Evolutionary conservation across 2,329 filamentous ascomycete species (phyloP), one percentile per base, ranked within the genome.

Genomic region (Exophiala aquamarina): DNA sequence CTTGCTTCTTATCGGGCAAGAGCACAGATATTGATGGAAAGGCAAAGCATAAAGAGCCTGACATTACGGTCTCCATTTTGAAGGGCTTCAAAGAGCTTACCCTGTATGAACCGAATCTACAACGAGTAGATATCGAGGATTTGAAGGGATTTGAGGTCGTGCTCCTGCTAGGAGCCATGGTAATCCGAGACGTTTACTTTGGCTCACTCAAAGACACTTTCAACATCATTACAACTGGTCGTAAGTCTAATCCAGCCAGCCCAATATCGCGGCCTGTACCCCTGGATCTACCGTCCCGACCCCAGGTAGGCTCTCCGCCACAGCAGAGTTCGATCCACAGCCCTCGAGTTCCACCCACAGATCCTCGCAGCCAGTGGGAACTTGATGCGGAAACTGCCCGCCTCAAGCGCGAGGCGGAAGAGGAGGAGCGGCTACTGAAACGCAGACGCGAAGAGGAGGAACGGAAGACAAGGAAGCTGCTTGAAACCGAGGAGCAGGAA

Each of bases 1-100:
- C 87, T 2, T 96, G 91, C 68, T 90, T 86, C 66, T 77, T 95
- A 70, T 87, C 85, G 0, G 91, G 92, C 13, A 87, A 84, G 64
- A 86, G 82, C 10, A 80, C 86, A 0, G 76, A 79, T 41, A 64
- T 72, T 3, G 62, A 70, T 10, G 81, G 80, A 21, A 88, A 84
- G 68, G 88, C 76, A 57, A 83, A 88, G 73, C 87, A 77, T 71
- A 92, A 88, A 64, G 93, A 98, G 65, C 92, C 93, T 0, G 93
- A 97, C 68, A 97, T 97, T 58, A 91, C 90, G 0, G 78, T 97
- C n/a, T 90, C 89, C 2, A 79, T 97, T 59, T 95, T 91, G 74
- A 83, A 86, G 56, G 78, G 79, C 14, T 75, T 84, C 19, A 84
- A 82, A 57, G 87, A 91, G 59, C 69, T 97, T 49, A 95, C 91